These are phyloP conservation scores for Fusarium gaditjirri DNA, from an alignment of 2,329 filamentous ascomycete genomes.

Conservation along the genomic window DNA sequence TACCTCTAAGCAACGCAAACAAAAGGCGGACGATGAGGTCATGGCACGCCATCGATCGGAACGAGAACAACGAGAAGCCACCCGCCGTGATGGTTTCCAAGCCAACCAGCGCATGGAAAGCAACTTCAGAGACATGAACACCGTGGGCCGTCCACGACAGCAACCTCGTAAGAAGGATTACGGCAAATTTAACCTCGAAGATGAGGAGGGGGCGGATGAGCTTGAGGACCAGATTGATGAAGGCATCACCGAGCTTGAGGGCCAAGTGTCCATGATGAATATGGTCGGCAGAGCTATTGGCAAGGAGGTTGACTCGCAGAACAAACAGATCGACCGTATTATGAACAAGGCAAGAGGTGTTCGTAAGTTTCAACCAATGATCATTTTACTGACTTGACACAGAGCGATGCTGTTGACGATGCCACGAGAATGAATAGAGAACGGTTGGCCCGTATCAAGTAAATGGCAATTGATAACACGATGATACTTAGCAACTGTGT, in stretches of 20 bases:
- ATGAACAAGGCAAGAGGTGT: constrained; percentile 72
- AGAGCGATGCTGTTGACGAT: constrained; percentile 87
- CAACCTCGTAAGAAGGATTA: constrained; percentile 55
- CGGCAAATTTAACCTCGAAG: constrained; percentile 80
- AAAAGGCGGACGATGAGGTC: constrained; percentile 73
- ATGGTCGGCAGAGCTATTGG: constrained; percentile 78
- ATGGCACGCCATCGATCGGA: constrained; percentile 76
- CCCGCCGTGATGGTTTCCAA: constrained; percentile 62
- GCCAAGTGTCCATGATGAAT: constrained; percentile 77
- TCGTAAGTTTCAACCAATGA: neutral
- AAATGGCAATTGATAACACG: constrained; percentile 14
- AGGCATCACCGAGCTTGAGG: constrained; percentile 72
- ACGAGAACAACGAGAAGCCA: constrained; percentile 71
- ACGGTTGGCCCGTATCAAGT: constrained; percentile 71
- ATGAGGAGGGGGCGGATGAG: constrained; percentile 66
- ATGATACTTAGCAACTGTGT: constrained; percentile 10
- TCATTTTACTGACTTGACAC: constrained; percentile 45
- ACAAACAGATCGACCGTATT: constrained; percentile 79
- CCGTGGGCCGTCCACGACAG: constrained; percentile 42
- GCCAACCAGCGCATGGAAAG: constrained; percentile 65
- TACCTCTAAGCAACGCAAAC: constrained; percentile 73
- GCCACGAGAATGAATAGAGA: constrained; percentile 82
- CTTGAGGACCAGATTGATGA: constrained; percentile 66
- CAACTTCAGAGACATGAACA: constrained; percentile 57
- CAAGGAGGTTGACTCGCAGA: constrained; percentile 79